These are phyloP conservation scores for Globisporangium canariense DNA, from an alignment of 352 stramenopile species.

Conservation along the genomic window DNA sequence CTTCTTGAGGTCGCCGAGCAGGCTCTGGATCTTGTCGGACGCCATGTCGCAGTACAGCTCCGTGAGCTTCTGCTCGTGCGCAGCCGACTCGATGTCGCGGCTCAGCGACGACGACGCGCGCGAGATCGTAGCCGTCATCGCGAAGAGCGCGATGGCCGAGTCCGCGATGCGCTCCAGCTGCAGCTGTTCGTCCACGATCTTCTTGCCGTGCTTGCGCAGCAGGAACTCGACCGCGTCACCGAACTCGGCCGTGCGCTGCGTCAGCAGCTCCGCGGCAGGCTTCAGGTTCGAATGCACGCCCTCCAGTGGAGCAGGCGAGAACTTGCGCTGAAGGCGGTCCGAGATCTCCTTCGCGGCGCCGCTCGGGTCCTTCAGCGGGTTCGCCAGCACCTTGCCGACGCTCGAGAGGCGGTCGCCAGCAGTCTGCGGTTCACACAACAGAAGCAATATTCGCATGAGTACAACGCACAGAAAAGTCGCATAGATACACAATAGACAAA, in stretches of 20 bases:
- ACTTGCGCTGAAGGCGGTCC: conserved; percentile 80
- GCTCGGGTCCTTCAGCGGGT: conserved; percentile 75
- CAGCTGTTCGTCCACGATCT: conserved; percentile 86
- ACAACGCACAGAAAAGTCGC: conserved; percentile 1
- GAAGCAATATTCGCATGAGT: conserved; percentile 9
- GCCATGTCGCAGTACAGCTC: conserved; percentile 78
- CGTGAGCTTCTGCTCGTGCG: conserved; percentile 77
- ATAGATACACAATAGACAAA: conserved; percentile 7
- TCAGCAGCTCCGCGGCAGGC: conserved; percentile 45
- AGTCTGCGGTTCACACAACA: conserved; percentile 32
- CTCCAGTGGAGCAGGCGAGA: conserved; percentile 61
- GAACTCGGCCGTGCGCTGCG: conserved; percentile 73
- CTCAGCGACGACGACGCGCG: conserved; percentile 65
- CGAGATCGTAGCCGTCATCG: conserved; percentile 86
- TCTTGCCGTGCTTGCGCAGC: conserved; percentile 86
- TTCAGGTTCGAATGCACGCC: conserved; percentile 72
- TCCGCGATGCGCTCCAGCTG: conserved; percentile 84
- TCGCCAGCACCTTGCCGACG: conserved; percentile 76
- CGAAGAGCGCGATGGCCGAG: conserved; percentile 77
- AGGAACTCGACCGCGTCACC: conserved; percentile 73
- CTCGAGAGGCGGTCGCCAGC: conserved; percentile 75
- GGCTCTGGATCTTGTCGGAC: conserved; percentile 57
- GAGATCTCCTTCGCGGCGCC: conserved; percentile 68
- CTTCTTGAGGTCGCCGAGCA: conserved; percentile 64
- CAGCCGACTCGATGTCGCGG: conserved; percentile 46